phyloP scores from a whole-genome alignment of 148 eudicot genomes.

The Vaccinium darrowii region DNA sequence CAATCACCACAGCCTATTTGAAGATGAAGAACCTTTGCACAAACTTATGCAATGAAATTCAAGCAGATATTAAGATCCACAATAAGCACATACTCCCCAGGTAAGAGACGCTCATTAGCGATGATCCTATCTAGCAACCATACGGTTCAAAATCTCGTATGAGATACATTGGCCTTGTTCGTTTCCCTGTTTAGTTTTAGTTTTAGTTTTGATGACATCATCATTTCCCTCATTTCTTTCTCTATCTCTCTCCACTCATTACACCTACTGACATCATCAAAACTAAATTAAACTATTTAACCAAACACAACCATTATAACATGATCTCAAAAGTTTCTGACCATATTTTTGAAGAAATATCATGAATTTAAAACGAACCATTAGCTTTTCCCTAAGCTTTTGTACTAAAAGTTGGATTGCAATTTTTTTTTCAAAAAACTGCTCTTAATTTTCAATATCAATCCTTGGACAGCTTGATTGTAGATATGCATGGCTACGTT shows the following conservation, averaged over 20 bases:
- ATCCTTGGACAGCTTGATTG: not conserved
- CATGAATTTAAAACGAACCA: not conserved
- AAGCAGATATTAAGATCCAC: constrained; percentile 75
- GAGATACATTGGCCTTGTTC: not conserved
- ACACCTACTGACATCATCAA: too few relatives aligned
- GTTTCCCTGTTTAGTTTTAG: too few relatives aligned
- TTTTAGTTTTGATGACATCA: too few relatives aligned
- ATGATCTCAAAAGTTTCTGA: too few relatives aligned
- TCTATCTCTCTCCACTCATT: too few relatives aligned
- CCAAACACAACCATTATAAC: not conserved
- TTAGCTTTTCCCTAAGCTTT: constrained; percentile 6
- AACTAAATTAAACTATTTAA: too few relatives aligned
- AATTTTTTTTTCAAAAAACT: not conserved
- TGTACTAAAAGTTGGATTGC: not conserved
- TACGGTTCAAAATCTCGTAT: not conserved
- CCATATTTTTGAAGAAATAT: too few relatives aligned
- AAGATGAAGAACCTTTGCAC: constrained; percentile 79
- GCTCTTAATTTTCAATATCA: not conserved
- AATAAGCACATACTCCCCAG: constrained; percentile 79
- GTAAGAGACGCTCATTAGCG: constrained; percentile 27
- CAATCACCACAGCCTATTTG: constrained; percentile 72
- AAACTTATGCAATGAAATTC: constrained; percentile 62
- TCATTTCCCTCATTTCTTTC: too few relatives aligned
- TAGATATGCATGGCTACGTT: not conserved
- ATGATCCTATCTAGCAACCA: not conserved